These are phyloP conservation scores for Nakazawaea wickerhamii DNA, from an alignment of 805 yeast genomes.

Conservation along the genomic window DNA sequence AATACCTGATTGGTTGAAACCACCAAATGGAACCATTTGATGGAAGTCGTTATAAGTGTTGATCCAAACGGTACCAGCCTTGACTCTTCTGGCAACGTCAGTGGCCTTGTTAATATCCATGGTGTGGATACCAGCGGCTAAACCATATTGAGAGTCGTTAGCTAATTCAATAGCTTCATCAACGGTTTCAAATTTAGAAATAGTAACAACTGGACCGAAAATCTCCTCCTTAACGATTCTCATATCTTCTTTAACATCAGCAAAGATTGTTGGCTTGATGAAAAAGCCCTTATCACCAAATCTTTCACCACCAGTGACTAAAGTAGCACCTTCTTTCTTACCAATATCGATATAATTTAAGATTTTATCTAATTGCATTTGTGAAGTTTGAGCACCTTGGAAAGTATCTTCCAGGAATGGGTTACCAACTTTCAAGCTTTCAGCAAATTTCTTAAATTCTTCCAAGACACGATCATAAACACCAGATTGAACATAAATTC, in stretches of 20 bases:
- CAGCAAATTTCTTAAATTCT: conserved; percentile 50
- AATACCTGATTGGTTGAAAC: conserved; percentile 83
- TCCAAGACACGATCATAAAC: conserved; percentile 72
- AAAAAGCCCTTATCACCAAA: conserved; percentile 57
- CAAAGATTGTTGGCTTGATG: conserved; percentile 68
- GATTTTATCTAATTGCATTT: conserved; percentile 72
- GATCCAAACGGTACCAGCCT: conserved; percentile 90
- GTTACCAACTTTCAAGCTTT: conserved; percentile 62
- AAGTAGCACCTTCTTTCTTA: conserved; percentile 75
- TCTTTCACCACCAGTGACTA: conserved; percentile 68
- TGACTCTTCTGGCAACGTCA: conserved; percentile 65
- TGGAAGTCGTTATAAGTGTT: conserved; percentile 89
- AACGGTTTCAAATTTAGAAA: conserved; percentile 72
- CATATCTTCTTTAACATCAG: conserved; percentile 64
- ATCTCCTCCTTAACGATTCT: conserved; percentile 71
- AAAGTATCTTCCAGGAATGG: conserved; percentile 73
- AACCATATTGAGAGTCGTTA: conserved; percentile 78
- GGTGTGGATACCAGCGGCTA: conserved; percentile 90
- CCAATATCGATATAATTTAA: conserved; percentile 74
- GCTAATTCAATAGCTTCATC: conserved; percentile 79
- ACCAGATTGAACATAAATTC: conserved; percentile 82
- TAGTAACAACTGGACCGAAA: conserved; percentile 89
- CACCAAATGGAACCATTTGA: conserved; percentile 87
- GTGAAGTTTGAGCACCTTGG: conserved; percentile 93
- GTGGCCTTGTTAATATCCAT: conserved; percentile 67